These are phyloP conservation scores for Geotrichum citri-aurantii DNA, from an alignment of 1,139 yeast species.

Conservation along the genomic window DNA sequence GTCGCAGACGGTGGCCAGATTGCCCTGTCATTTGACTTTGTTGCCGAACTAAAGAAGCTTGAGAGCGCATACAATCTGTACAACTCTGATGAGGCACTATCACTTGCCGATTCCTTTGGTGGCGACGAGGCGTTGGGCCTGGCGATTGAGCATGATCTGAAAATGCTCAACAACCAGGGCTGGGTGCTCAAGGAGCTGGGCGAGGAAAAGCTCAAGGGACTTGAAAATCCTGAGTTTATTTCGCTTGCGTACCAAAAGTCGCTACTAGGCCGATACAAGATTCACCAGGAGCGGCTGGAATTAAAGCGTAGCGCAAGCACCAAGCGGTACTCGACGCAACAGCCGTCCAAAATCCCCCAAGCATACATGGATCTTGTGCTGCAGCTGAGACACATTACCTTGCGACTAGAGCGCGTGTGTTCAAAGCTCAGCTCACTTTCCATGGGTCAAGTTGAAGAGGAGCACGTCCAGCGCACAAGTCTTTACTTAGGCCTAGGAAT, in stretches of 20 bases:
- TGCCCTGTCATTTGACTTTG: slow-evolving; percentile 74
- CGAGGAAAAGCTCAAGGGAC: slow-evolving; percentile 84
- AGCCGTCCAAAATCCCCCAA: slow-evolving; percentile 10
- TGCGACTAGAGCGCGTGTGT: slow-evolving; percentile 47
- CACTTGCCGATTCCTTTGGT: slow-evolving; percentile 57
- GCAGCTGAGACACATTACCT: slow-evolving; percentile 43
- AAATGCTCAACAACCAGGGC: slow-evolving; percentile 62
- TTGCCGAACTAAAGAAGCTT: slow-evolving; percentile 61
- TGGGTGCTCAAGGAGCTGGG: slow-evolving; percentile 70
- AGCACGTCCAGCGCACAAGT: slow-evolving; percentile 5
- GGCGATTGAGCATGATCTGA: slow-evolving; percentile 61
- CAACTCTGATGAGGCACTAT: slow-evolving; percentile 35
- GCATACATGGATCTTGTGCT: slow-evolving; percentile 37
- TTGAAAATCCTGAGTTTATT: slow-evolving; percentile 87
- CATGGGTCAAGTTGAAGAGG: slow-evolving; percentile 12
- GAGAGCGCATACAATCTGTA: slow-evolving; percentile 49
- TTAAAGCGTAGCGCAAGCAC: slow-evolving; percentile 27
- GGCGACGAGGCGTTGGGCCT: slow-evolving; percentile 53
- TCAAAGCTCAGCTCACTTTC: slow-evolving; percentile 30
- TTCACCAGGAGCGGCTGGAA: slow-evolving; percentile 24
- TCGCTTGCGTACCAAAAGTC: slow-evolving; percentile 68
- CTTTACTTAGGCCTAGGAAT: slow-evolving; percentile 1
- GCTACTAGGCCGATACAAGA: slow-evolving; percentile 15
- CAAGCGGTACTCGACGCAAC: slow-evolving; percentile 28
- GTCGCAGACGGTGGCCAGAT: slow-evolving; percentile 99